A percentile compares a stretch with the other conserved stretches of the same genome.
phyloP scores from a whole-genome alignment of 2,329 filamentous ascomycete genomes.

The Balansia obtecta region DNA sequence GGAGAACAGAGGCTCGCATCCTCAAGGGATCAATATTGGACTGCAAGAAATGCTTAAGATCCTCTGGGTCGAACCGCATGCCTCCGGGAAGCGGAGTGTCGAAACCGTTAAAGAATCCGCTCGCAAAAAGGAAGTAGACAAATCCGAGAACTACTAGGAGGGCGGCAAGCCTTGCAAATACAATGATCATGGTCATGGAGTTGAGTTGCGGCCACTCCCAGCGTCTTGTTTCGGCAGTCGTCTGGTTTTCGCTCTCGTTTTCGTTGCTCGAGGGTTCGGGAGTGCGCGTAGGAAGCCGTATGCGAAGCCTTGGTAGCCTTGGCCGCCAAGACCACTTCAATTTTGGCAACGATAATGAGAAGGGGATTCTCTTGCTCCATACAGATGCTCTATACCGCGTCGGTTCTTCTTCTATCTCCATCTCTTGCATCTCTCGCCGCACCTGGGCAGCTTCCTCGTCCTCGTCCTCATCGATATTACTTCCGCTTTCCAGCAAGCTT shows the following conservation, averaged over 20 bases:
- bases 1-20: conserved; percentile 61
- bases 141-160: conserved; percentile 63
- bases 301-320: conserved; percentile 37
- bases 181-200: conserved; percentile 37
- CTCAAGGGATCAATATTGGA: conserved; percentile 55
- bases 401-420: conserved; percentile 75
- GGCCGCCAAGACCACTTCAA: conserved; percentile 45
- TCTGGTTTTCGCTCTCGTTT: conserved; percentile 4
- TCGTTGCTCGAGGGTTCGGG: conserved; percentile 11
- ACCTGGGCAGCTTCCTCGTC: conserved; percentile 52
- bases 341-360: conserved; percentile 36
- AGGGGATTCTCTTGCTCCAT: conserved; percentile 44
- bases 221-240: conserved; percentile 13
- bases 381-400: conserved; percentile 28
- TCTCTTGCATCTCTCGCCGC: conserved; percentile 74
- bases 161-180: conserved; percentile 62
- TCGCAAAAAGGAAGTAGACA: conserved; percentile 76
- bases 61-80: conserved; percentile 68
- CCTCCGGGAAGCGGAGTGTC: conserved; percentile 50
- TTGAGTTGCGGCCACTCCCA: conserved; percentile 26
- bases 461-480: conserved; percentile 26
- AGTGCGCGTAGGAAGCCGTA: conserved; percentile 31
- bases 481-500: conserved; percentile 38
- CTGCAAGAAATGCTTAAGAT: conserved; percentile 64
- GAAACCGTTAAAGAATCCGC: conserved; percentile 64